Base-by-base conservation (phyloP, 2,329 filamentous ascomycete genomes). In the Dothistroma pini region DNA sequence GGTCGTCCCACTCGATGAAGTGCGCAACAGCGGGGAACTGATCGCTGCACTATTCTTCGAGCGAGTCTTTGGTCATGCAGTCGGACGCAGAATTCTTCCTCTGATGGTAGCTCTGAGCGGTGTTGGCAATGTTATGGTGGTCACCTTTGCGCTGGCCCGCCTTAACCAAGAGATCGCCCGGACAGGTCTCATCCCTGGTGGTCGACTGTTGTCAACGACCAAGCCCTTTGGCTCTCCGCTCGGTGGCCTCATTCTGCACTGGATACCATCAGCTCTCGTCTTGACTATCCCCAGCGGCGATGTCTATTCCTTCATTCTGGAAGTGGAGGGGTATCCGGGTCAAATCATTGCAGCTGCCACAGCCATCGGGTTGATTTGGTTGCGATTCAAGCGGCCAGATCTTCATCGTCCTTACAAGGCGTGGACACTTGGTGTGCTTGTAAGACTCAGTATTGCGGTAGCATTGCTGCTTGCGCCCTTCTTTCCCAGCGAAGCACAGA, bases 151-250 rank as follows among this genome's bases (percentile, higher is more conserved):
- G 1, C 73, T 87, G 72, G 83, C 87, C 5, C 83, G 88, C 2
- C 75, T 89, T 2, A 90, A 90, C 66, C 87, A 90, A 70, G 88
- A 91, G 70, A 85, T 91, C 57, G 88, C 88, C 2, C 80, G 87
- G 19, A 86, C 89, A 68, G 88, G 89, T 0, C 86, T 91, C 59
- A 78, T 91, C 0, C 88, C 89, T 0, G 89, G 82, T 59, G 81
- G 86, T 0, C 77, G 77, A 7, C 63, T 84, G 0, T 75, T 90
- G 0, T 85, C 88, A 0, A 87, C 86, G 0, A 87, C 86, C 0
- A 81, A 80, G 22, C 89, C 88, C 0, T 90, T 89, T 66, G 81
- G 83, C 47, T 84, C 88, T 0, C 88, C 89, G 0, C 72, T 89
- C 1, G 88, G 87, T 0, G 88, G 87, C 0, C 79, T 91, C 0